phyloP scores from a whole-genome alignment of 768 basidiomycete genomes.

The Rhodotorula diobovata region DNA sequence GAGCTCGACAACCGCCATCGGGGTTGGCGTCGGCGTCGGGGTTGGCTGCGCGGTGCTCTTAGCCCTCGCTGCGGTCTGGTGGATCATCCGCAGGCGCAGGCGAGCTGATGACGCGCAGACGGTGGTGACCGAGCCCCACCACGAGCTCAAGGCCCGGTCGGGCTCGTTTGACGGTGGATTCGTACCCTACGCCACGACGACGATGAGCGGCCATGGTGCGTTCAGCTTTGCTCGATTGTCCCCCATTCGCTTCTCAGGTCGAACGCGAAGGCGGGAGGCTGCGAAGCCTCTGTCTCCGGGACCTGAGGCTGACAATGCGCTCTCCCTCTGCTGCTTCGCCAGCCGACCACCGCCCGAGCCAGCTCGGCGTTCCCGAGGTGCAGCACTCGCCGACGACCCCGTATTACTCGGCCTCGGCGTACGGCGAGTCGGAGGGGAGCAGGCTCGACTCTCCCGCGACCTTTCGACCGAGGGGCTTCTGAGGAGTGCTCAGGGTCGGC shows the following conservation, averaged over 20 bases:
- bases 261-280: no score
- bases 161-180: not conserved
- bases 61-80: not conserved
- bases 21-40: constrained; percentile 18
- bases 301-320: no score
- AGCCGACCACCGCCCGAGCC: no score
- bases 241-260: no score
- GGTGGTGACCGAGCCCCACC: not conserved
- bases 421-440: not conserved
- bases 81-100: not conserved
- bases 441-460: not conserved
- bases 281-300: no score
- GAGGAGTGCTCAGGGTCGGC: no score
- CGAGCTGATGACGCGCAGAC: not conserved
- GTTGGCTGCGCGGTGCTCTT: constrained; percentile 5
- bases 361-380: not conserved
- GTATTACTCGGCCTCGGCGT: not conserved
- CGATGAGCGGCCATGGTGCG: not conserved
- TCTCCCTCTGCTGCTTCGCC: not conserved
- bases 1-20: not conserved
- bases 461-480: not conserved
- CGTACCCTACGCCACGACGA: not conserved
- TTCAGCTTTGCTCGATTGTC: no score
- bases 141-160: not conserved
- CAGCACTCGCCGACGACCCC: not conserved